Conservation (phyloP, 2,329 filamentous ascomycete species). For the Fusarium staphyleae region DNA sequence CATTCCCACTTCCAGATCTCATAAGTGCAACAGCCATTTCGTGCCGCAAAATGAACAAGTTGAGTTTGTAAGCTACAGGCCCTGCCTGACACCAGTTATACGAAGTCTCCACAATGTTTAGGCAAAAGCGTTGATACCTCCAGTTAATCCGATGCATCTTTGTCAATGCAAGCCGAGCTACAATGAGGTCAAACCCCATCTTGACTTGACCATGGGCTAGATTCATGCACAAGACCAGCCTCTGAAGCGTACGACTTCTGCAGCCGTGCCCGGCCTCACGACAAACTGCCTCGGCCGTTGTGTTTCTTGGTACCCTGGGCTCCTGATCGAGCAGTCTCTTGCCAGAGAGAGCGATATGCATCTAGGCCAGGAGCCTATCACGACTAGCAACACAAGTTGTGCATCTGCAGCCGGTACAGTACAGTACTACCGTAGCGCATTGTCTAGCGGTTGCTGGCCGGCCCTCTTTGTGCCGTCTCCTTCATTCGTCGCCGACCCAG, state of each 20-base stretch:
- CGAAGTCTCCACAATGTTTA: constrained; percentile 3
- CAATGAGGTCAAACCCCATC: constrained; percentile 18
- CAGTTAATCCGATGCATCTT: constrained; percentile 6
- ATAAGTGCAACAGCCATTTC: neutral
- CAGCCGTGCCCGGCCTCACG: constrained; percentile 25
- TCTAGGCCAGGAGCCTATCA: constrained; percentile 18
- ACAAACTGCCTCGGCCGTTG: constrained; percentile 10
- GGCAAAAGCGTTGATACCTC: constrained; percentile 3
- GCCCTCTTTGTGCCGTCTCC: constrained; percentile 17
- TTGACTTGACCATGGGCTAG: constrained; percentile 5
- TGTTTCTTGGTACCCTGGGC: constrained; percentile 17
- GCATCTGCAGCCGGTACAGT: constrained; percentile 31
- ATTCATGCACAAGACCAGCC: constrained; percentile 9
- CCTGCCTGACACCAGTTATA: neutral
- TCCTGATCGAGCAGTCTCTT: constrained; percentile 10
- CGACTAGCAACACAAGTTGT: constrained; percentile 27
- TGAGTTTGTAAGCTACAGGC: neutral
- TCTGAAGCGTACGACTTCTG: constrained; percentile 20
- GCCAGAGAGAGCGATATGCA: constrained; percentile 24
- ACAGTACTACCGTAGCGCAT: constrained; percentile 32
- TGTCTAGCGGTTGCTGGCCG: constrained; percentile 27
- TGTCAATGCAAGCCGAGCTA: constrained; percentile 1
- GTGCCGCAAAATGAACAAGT: neutral
- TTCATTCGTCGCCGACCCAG: constrained; percentile 25
- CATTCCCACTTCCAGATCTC: constrained; percentile 1